A percentile compares a stretch with the other conserved stretches of the same genome.
phyloP scores from a whole-genome alignment of 768 basidiomycete genomes.

The Pleurotus citrinopileatus region DNA sequence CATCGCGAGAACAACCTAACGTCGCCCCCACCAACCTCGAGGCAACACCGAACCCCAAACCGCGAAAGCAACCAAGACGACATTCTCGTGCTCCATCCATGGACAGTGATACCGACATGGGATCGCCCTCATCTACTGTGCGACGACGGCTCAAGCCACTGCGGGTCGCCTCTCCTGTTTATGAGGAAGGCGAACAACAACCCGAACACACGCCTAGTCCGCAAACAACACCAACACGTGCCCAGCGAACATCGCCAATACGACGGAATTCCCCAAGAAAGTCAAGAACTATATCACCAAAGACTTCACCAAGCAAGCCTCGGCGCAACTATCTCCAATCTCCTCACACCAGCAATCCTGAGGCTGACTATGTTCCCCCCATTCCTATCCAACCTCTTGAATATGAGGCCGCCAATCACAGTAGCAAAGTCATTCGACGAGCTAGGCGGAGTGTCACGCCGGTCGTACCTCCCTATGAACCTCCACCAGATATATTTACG shows the following conservation, averaged over 20 bases:
- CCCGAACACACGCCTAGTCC: slow-evolving; percentile 14
- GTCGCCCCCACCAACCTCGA: slow-evolving; percentile 26
- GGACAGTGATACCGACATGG: neutral
- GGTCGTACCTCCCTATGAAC: slow-evolving; percentile 55
- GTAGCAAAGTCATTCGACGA: slow-evolving; percentile 10
- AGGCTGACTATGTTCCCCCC: slow-evolving; percentile 46
- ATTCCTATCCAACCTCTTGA: slow-evolving; percentile 20
- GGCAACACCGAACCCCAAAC: slow-evolving; percentile 59
- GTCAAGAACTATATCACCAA: slow-evolving; percentile 1
- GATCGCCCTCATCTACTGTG: neutral
- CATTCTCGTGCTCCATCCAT: slow-evolving; percentile 13
- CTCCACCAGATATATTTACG: slow-evolving; percentile 65
- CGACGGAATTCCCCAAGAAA: slow-evolving; percentile 11
- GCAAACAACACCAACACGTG: slow-evolving; percentile 21
- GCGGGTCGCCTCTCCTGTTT: neutral
- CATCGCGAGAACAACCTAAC: neutral
- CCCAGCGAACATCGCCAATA: slow-evolving; percentile 9
- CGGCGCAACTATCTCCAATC: slow-evolving; percentile 25
- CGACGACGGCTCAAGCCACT: neutral
- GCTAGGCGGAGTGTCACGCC: slow-evolving; percentile 50
- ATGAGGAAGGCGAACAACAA: neutral
- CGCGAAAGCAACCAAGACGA: slow-evolving; percentile 45
- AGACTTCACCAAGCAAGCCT: slow-evolving; percentile 23
- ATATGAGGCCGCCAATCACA: neutral
- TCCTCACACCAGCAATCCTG: slow-evolving; percentile 45